Conservation (phyloP, 2,329 filamentous ascomycete species). For the Xylariaceae sp. region DNA sequence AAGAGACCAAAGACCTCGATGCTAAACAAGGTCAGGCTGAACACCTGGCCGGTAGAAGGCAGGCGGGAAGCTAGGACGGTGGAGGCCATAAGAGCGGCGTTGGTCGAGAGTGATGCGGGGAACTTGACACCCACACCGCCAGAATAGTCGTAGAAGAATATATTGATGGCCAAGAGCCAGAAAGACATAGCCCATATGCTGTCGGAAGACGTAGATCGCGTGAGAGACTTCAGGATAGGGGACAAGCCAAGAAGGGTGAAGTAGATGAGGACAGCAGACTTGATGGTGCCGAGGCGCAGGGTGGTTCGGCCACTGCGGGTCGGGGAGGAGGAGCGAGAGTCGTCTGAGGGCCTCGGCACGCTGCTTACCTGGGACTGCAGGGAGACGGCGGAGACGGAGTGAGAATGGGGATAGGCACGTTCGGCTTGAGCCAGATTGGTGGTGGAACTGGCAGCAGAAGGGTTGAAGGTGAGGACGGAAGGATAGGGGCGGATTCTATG, state of each 20-base stretch:
- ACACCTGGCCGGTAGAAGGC: slow-evolving; percentile 87
- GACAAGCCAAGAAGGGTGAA: slow-evolving; percentile 87
- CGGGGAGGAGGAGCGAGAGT: slow-evolving; percentile 32
- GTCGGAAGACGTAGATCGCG: slow-evolving; percentile 84
- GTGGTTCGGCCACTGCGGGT: slow-evolving; percentile 40
- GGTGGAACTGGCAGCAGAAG: slow-evolving; percentile 44
- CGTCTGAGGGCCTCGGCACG: slow-evolving; percentile 26
- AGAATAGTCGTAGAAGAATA: slow-evolving; percentile 97
- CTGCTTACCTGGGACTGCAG: slow-evolving; percentile 40
- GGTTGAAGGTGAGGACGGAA: slow-evolving; percentile 9
- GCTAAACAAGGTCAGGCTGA: slow-evolving; percentile 89
- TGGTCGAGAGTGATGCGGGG: slow-evolving; percentile 78
- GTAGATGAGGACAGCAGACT: slow-evolving; percentile 90
- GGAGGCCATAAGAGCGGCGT: slow-evolving; percentile 92
- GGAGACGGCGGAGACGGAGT: slow-evolving; percentile 54
- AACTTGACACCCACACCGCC: slow-evolving; percentile 62
- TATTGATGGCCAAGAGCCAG: slow-evolving; percentile 89
- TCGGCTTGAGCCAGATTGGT: slow-evolving; percentile 37
- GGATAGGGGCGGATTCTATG: slow-evolving; percentile 20
- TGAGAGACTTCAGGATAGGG: slow-evolving; percentile 95
- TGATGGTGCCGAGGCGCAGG: slow-evolving; percentile 71
- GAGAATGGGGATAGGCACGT: slow-evolving; percentile 38
- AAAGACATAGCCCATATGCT: slow-evolving; percentile 97
- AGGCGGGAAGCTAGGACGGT: slow-evolving; percentile 89
- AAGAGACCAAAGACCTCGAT: slow-evolving; percentile 98